These are phyloP conservation scores for Stramenopiles sp. DNA, from an alignment of 352 stramenopile genomes.

Conservation along the genomic window DNA sequence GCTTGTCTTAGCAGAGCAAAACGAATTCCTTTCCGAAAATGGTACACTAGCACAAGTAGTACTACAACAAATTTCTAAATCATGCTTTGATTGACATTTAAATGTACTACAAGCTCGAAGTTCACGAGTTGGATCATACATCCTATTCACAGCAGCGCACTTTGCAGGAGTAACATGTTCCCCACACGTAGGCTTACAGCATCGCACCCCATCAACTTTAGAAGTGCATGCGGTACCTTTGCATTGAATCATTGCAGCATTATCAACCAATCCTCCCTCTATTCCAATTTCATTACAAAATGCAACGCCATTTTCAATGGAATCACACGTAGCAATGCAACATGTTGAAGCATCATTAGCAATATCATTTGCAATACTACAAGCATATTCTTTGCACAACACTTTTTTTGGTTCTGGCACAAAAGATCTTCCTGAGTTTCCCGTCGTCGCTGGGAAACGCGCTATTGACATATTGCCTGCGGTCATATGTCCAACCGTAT, in stretches of 20 bases:
- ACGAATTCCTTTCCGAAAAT: background rate
- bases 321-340: background rate
- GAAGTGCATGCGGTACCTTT: background rate
- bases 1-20: background rate
- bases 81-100: background rate
- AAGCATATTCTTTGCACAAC: background rate
- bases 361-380: background rate
- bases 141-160: background rate
- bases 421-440: background rate
- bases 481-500: no score
- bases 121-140: background rate
- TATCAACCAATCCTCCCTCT: background rate
- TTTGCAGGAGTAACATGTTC: background rate
- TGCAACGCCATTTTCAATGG: background rate
- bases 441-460: background rate
- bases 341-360: background rate
- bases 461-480: background rate
- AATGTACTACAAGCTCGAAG: background rate
- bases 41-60: background rate
- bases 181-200: background rate
- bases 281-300: background rate
- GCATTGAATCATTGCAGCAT: background rate
- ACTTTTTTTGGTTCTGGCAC: background rate
- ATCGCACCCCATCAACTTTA: background rate
- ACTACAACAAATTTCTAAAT: background rate